Percentiles rank a stretch among this genome's conserved stretches.
Conservation (phyloP, 2,329 filamentous ascomycete species). For the Colletotrichum tabaci region DNA sequence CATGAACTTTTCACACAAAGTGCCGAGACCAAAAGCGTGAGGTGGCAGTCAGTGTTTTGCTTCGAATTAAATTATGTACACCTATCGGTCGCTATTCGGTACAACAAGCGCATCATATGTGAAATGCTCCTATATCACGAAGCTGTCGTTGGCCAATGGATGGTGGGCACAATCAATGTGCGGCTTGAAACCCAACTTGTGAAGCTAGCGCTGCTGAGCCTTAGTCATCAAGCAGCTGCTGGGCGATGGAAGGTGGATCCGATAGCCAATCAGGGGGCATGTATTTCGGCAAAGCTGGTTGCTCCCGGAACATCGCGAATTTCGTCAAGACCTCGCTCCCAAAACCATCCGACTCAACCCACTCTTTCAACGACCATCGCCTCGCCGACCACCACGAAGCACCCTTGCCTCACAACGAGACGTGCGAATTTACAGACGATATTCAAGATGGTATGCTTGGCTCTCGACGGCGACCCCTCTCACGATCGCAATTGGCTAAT, state of each 20-base stretch:
- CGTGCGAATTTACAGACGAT: constrained; percentile 28
- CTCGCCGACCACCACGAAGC: constrained; percentile 39
- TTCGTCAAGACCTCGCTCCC: constrained; percentile 40
- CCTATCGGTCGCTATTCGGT: too few relatives aligned
- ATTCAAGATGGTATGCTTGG: constrained; percentile 55
- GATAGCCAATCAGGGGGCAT: constrained; percentile 33
- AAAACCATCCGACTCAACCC: constrained; percentile 31
- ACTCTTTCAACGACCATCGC: constrained; percentile 24
- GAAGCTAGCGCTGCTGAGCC: neutral
- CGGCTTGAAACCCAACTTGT: neutral
- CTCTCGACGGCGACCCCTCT: neutral
- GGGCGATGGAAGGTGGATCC: neutral
- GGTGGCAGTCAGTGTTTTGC: too few relatives aligned
- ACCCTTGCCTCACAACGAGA: constrained; percentile 31
- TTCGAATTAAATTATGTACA: too few relatives aligned
- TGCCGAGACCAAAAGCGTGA: too few relatives aligned
- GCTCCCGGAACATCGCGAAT: constrained; percentile 45
- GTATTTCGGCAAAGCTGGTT: constrained; percentile 42
- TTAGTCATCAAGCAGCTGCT: constrained; percentile 27
- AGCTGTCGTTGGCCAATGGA: neutral
- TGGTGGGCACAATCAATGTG: neutral
- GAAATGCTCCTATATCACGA: neutral
- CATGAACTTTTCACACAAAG: too few relatives aligned
- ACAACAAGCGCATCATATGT: too few relatives aligned
- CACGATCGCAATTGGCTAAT: constrained; percentile 51